A percentile compares a stretch with the other conserved stretches of the same genome.
phyloP scores from a whole-genome alignment of 768 basidiomycete genomes.

The Termitomyces sp. region DNA sequence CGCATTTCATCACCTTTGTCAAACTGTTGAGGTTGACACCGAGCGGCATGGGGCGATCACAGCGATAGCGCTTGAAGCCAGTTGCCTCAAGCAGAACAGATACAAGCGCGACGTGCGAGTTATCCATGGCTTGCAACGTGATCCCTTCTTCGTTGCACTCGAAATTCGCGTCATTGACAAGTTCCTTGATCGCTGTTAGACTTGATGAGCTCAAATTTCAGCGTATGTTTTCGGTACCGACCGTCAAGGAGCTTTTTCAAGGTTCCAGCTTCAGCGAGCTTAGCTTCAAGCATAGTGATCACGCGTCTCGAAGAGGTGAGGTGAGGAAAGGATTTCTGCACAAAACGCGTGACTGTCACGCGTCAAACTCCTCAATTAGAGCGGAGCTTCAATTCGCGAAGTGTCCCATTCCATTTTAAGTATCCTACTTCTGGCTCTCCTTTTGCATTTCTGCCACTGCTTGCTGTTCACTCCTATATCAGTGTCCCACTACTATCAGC shows the following conservation, averaged over 20 bases:
- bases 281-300: slow-evolving; percentile 79
- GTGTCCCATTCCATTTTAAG: neutral
- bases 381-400: slow-evolving; percentile 22
- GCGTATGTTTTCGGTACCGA: slow-evolving; percentile 28
- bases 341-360: slow-evolving; percentile 19
- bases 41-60: slow-evolving; percentile 91
- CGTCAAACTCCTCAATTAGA: slow-evolving; percentile 24
- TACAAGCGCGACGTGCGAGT: slow-evolving; percentile 98
- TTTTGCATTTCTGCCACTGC: slow-evolving; percentile 3
- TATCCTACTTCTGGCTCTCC: neutral
- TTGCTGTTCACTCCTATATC: slow-evolving; percentile 1
- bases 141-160: slow-evolving; percentile 96
- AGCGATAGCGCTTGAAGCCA: slow-evolving; percentile 86
- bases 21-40: slow-evolving; percentile 84
- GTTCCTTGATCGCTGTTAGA: slow-evolving; percentile 87
- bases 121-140: slow-evolving; percentile 97
- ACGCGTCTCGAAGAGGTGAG: slow-evolving; percentile 19
- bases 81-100: slow-evolving; percentile 72
- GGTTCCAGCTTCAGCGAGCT: slow-evolving; percentile 78
- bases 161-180: slow-evolving; percentile 96
- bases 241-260: slow-evolving; percentile 94
- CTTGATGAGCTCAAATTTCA: slow-evolving; percentile 2
- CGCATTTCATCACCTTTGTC: slow-evolving; percentile 95
- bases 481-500: neutral
- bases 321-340: slow-evolving; percentile 4